Evolutionary conservation across 768 basidiomycete genomes (phyloP).

Genomic region (Boletus barrowsii): DNA sequence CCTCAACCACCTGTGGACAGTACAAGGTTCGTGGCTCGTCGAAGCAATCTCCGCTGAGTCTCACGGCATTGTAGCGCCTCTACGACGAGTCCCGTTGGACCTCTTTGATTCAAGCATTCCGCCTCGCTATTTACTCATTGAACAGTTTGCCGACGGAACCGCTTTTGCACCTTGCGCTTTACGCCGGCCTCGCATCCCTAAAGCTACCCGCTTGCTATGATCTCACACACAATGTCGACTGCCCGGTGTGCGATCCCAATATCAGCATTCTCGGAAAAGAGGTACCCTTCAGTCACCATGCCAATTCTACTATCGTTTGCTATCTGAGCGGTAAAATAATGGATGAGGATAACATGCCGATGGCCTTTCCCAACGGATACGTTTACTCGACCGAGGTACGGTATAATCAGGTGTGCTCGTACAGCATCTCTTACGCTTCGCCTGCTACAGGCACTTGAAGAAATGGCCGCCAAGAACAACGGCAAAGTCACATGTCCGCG

Average conservation of each 20-base stretch:
- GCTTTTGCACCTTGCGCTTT: constrained; percentile 81
- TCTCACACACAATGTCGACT: constrained; percentile 71
- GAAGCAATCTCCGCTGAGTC: constrained; percentile 2
- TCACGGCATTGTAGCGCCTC: constrained; percentile 53
- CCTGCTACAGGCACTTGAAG: constrained; percentile 64
- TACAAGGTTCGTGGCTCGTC: constrained; percentile 63
- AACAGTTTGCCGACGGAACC: constrained; percentile 88
- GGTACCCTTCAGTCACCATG: constrained; percentile 91
- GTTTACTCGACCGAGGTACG: constrained; percentile 92
- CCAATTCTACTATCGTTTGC: constrained; percentile 95
- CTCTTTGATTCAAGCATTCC: constrained; percentile 72
- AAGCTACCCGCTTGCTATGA: constrained; percentile 85
- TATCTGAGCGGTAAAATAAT: constrained; percentile 88
- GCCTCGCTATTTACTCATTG: constrained; percentile 79
- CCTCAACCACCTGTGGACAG: constrained; percentile 66
- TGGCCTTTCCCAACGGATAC: constrained; percentile 87
- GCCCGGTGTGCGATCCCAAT: constrained; percentile 84
- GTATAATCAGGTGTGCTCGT: constrained; percentile 10
- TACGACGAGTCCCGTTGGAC: constrained; percentile 83
- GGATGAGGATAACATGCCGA: constrained; percentile 90
- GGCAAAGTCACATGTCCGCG: constrained; percentile 85
- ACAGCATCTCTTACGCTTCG: constrained; percentile 11
- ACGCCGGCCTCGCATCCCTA: constrained; percentile 87
- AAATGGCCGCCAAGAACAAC: constrained; percentile 79
- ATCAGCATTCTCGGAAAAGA: constrained; percentile 76